Base-by-base conservation (phyloP, 257 asterid species). In the Solanum appendiculatum region DNA sequence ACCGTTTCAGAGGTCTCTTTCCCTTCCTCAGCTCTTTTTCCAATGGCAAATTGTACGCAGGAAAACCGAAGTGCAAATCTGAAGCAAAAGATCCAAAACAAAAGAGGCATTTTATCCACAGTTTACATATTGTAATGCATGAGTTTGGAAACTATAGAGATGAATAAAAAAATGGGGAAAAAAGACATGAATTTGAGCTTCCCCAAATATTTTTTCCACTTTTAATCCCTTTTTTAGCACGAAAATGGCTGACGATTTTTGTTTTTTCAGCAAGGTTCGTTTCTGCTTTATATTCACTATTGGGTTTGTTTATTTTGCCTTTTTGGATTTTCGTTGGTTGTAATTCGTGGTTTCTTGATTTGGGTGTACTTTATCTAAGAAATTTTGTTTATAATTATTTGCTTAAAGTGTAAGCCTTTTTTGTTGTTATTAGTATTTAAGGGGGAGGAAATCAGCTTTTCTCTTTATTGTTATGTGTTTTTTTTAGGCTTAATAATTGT, bases 201-300 rank as follows among this genome's bases (percentile, higher is more conserved):
- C 36, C 89, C 75, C 66, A 60, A 88, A 72, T 88, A 80, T 77
- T 33, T 27, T 25, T 46, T 56, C 20, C 88, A 18, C 20, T 69
- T 48, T 44, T 8, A 39, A 39, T 21, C 60, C 91, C 54, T 75
- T 89, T 92, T 87, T 81, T 86, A 80, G 27, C 87, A 60, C 27
- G 69, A 86, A 87, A 66, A 96, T 96, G 99, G 95, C 95, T 64
- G 98, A 92, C 87, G 93, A 94, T 92, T 91, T 90, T 90, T 92
- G 92, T 88, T 86, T 90, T 84, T 90, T 92, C 90, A 72, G 89
- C 63, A 94, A 95, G 99, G 99, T 92, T 25, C 80, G 68, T 64
- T 70, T 64, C 27, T 29, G 63, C 56, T 58, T 8, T 39, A 75
- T 89, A 66, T 88, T 13, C 48, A 23, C 51, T 36, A 54, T 20